Evolutionary conservation across 2,329 filamentous ascomycete species (phyloP).

Genomic region (Sclerotinia subarctica): DNA sequence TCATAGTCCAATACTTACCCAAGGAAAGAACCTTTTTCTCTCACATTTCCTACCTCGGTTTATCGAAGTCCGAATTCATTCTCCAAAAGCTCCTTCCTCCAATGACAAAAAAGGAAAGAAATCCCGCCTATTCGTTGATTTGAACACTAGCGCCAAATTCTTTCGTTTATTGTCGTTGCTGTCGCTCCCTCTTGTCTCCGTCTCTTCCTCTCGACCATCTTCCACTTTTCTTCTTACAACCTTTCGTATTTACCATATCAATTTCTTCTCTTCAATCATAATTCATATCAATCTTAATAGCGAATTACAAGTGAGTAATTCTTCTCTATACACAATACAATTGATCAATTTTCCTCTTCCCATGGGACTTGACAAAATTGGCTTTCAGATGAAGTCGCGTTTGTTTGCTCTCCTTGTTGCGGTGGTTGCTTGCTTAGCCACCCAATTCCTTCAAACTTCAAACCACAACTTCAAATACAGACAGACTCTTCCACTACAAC

Average conservation of each 20-base stretch:
- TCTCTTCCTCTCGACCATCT: neutral
- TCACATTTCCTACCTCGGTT: neutral
- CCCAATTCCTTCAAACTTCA: neutral
- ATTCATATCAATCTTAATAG: neutral
- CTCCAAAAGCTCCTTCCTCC: neutral
- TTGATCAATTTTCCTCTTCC: neutral
- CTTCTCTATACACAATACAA: neutral
- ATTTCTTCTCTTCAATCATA: neutral
- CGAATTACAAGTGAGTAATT: neutral
- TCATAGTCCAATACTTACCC: neutral
- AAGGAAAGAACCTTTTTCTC: neutral
- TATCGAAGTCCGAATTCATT: neutral
- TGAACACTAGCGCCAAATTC: neutral
- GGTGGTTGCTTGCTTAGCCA: slow-evolving; percentile 1
- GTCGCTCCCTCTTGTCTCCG: neutral
- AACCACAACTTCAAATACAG: neutral
- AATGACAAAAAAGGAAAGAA: neutral
- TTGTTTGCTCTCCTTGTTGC: neutral
- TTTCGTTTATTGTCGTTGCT: neutral
- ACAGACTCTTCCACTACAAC: neutral
- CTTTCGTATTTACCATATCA: neutral
- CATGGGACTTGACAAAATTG: neutral
- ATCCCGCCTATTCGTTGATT: neutral
- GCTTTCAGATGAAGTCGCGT: neutral
- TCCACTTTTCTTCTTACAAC: neutral